Base-by-base conservation (phyloP, 1,139 yeast species). In the Geotrichum aggregatum region DNA sequence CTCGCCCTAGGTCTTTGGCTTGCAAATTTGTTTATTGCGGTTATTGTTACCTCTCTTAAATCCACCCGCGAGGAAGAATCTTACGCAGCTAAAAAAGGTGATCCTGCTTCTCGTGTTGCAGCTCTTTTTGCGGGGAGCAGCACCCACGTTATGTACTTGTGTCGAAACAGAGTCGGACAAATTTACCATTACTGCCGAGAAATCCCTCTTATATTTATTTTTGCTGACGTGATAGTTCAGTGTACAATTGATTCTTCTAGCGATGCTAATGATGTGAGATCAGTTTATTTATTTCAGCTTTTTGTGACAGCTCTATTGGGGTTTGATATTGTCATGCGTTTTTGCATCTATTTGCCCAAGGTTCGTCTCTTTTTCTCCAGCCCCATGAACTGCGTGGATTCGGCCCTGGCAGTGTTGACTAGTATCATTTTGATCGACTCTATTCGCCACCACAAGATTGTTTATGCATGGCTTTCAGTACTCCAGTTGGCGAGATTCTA, bases 1-100 rank as follows among this genome's bases (percentile, higher is more conserved):
- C 78, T 91, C 59, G 76, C 89, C 6, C 69, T 92, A 60, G 83
- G 88, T 1, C 83, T 89, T 34, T 92, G 98, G 98, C 74, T 91
- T 61, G 75, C 87, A 63, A 89, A 87, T 66, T 76, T 92, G 56
- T 77, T 89, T 56, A 82, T 89, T 66, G 96, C 98, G 0, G 95
- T 89, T 3, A 80, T 92, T 57, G 89, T 88, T 35, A 78, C 92
- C 1, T 83, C 95, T 0, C 91, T 87, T 54, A 63, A 62, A 35
- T 55, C 65, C 33, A 69, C 70, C 8, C 59, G 71, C 33, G 67
- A 64, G 19, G 67, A 66, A 34, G 34, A 36, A 14, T 39, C 44
- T 8, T 19, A 14, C n/a, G 44, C 58, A 54, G 7, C 43, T 22
- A 44, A 36, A 11, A 3, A 16, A n/a, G 52, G 30, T n/a, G 54